A percentile compares a stretch with the other conserved stretches of the same genome.
These are phyloP conservation scores for Cystoderma amianthinum DNA, from an alignment of 768 basidiomycete genomes.

Conservation along the genomic window DNA sequence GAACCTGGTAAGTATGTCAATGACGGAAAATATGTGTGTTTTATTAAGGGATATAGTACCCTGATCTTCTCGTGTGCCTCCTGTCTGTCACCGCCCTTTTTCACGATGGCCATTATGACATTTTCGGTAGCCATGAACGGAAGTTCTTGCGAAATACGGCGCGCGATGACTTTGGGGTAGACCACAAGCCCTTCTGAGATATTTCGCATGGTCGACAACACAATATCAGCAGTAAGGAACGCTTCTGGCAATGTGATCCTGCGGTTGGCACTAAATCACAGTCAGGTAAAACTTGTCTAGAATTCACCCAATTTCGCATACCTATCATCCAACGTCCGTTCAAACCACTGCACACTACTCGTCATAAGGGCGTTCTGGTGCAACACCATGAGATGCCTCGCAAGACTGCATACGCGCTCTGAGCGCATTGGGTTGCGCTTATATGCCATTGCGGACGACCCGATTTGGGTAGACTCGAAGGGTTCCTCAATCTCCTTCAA, in stretches of 20 bases:
- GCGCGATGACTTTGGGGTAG: slow-evolving; percentile 91
- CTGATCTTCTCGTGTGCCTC: slow-evolving; percentile 96
- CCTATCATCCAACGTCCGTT: slow-evolving; percentile 96
- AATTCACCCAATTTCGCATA: slow-evolving; percentile 17
- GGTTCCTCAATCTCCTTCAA: slow-evolving; percentile 99
- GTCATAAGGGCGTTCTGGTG: slow-evolving; percentile 98
- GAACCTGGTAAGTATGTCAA: too few species aligned
- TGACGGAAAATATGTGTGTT: too few species aligned
- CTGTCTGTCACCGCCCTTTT: slow-evolving; percentile 90
- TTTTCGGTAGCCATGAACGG: slow-evolving; percentile 99
- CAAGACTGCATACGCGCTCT: slow-evolving; percentile 92
- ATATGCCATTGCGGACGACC: slow-evolving; percentile 97
- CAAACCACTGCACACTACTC: slow-evolving; percentile 94
- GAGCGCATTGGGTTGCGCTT: slow-evolving; percentile 99
- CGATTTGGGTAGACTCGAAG: slow-evolving; percentile 98
- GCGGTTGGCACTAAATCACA: slow-evolving; percentile 73
- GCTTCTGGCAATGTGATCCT: slow-evolving; percentile 95
- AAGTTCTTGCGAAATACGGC: slow-evolving; percentile 88
- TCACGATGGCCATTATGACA: slow-evolving; percentile 98
- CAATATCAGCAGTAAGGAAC: slow-evolving; percentile 94
- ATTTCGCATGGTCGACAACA: slow-evolving; percentile 92
- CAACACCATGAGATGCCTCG: slow-evolving; percentile 93
- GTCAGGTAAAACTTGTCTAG: slow-evolving; percentile 3
- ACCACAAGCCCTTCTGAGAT: slow-evolving; percentile 99
- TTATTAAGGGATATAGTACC: too few species aligned